Evolutionary conservation across 345 rosid species (phyloP).

Genomic region (Bretschneidera sinensis): DNA sequence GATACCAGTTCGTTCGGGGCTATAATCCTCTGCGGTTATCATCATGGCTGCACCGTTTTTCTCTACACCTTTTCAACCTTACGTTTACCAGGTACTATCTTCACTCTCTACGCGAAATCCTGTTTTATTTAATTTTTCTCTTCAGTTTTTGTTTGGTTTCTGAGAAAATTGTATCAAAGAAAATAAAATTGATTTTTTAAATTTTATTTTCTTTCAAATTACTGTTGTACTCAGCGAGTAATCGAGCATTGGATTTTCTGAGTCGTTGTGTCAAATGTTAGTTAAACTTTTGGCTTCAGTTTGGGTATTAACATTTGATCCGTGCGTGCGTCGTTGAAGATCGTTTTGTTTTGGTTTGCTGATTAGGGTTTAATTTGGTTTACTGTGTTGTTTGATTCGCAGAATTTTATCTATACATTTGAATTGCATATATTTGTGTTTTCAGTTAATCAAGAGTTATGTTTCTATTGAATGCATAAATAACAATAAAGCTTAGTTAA

Average conservation of each 20-base stretch:
- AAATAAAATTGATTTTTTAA: neutral
- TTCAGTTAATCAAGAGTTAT: neutral
- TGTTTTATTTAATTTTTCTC: neutral
- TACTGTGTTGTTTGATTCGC: neutral
- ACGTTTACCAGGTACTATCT: constrained; percentile 78
- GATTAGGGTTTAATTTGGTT: neutral
- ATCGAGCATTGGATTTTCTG: too few species aligned
- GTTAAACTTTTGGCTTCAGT: constrained; percentile 13
- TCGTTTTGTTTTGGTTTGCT: neutral
- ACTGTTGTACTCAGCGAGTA: too few species aligned
- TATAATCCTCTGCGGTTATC: constrained; percentile 13
- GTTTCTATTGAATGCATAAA: neutral
- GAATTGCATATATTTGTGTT: neutral
- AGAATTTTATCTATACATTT: neutral
- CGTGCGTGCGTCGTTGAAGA: constrained; percentile 11
- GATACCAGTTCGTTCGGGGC: neutral
- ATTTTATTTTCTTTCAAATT: neutral
- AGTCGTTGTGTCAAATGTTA: neutral
- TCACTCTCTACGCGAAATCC: neutral
- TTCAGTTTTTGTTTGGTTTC: constrained; percentile 8
- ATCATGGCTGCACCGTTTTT: constrained; percentile 97
- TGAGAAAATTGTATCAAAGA: constrained; percentile 7
- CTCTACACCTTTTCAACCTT: constrained; percentile 96
- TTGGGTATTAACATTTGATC: constrained; percentile 23
- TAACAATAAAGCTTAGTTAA: neutral